Conservation (phyloP, 257 asterid species). For the Marsdenia floribunda region DNA sequence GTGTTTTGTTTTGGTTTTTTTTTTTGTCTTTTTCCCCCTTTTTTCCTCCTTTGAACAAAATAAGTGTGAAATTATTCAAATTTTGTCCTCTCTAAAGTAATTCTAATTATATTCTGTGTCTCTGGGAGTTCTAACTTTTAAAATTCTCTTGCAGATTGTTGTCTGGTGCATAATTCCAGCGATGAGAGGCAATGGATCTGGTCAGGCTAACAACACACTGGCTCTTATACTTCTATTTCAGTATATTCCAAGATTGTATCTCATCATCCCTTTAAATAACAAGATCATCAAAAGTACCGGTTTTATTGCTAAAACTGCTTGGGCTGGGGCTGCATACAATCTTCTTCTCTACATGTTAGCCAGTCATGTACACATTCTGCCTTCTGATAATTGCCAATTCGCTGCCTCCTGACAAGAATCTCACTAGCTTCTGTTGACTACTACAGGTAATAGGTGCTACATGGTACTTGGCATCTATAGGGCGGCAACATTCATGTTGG, state of each 20-base stretch:
- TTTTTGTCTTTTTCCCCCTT: no score
- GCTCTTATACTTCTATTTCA: conserved; percentile 90
- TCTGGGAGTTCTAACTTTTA: not conserved
- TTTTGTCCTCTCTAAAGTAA: not conserved
- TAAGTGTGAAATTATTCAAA: not conserved
- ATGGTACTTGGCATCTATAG: conserved; percentile 91
- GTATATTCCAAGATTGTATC: conserved; percentile 70
- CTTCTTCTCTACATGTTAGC: conserved; percentile 84
- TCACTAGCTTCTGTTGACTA: not conserved
- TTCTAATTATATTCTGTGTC: not conserved
- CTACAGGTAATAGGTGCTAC: conserved; percentile 79
- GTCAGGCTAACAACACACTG: conserved; percentile 70
- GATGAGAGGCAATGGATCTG: conserved; percentile 46
- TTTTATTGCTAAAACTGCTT: conserved; percentile 87
- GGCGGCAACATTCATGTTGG: conserved; percentile 89
- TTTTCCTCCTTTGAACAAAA: not conserved
- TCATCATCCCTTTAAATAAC: conserved; percentile 69
- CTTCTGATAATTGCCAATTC: not conserved
- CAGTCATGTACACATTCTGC: conserved; percentile 61
- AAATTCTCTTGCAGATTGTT: conserved; percentile 52
- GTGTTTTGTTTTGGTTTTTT: not conserved
- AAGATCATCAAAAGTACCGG: conserved; percentile 82
- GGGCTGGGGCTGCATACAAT: conserved; percentile 98
- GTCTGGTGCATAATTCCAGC: conserved; percentile 83
- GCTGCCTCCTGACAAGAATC: not conserved